Evolutionary conservation across 2,329 filamentous ascomycete species (phyloP).

Genomic region (Pseudopithomyces maydicus): DNA sequence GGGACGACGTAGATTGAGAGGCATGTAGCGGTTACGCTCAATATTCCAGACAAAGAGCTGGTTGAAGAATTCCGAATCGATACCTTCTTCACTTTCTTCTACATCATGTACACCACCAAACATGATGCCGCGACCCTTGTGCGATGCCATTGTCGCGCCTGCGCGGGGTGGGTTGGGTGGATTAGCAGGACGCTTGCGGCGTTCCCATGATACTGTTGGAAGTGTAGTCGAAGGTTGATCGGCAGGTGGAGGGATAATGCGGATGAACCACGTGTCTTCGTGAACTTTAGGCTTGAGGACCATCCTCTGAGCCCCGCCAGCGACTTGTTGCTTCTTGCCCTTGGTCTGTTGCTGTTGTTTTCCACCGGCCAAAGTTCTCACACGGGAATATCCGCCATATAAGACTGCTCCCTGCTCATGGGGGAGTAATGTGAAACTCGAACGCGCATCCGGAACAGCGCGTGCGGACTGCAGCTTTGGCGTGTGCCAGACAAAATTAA

Average conservation of each 20-base stretch:
- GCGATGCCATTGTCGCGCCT: slow-evolving; percentile 90
- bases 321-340: slow-evolving; percentile 54
- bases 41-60: slow-evolving; percentile 91
- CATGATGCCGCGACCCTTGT: slow-evolving; percentile 88
- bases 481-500: slow-evolving; percentile 82
- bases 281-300: slow-evolving; percentile 86
- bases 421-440: slow-evolving; percentile 88
- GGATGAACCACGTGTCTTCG: slow-evolving; percentile 92
- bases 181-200: slow-evolving; percentile 89
- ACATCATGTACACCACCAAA: slow-evolving; percentile 96
- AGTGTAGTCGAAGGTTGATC: slow-evolving; percentile 69
- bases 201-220: slow-evolving; percentile 86
- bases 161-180: slow-evolving; percentile 81
- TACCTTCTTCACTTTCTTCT: slow-evolving; percentile 88
- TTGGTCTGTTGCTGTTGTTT: slow-evolving; percentile 63
- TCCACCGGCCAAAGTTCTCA: slow-evolving; percentile 67
- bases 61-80: slow-evolving; percentile 98
- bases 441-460: slow-evolving; percentile 86
- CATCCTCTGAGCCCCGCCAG: slow-evolving; percentile 67
- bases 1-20: slow-evolving; percentile 75
- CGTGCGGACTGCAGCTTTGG: slow-evolving; percentile 77
- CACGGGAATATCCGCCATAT: slow-evolving; percentile 90
- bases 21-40: slow-evolving; percentile 94
- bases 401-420: slow-evolving; percentile 89
- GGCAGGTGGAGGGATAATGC: slow-evolving; percentile 72